Conservation (phyloP, 257 asterid genomes). For the Prunella vulgaris region DNA sequence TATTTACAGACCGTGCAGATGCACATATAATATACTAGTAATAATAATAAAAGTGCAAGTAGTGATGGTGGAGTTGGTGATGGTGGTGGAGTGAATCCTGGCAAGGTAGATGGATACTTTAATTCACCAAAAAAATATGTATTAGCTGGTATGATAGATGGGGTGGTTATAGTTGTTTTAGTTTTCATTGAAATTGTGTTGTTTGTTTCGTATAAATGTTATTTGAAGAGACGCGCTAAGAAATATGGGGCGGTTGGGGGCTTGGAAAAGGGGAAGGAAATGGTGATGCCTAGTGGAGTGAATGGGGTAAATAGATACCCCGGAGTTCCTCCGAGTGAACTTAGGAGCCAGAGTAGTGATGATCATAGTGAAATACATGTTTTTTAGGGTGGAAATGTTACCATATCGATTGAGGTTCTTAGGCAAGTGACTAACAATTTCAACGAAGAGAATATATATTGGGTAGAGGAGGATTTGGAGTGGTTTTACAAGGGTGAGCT, state of each 20-base stretch:
- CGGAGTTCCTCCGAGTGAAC: slow-evolving; percentile 42
- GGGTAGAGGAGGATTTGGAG: slow-evolving; percentile 93
- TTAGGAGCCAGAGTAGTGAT: slow-evolving; percentile 77
- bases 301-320: slow-evolving; percentile 40
- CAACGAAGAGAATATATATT: slow-evolving; percentile 55
- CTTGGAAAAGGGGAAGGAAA: slow-evolving; percentile 55
- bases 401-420: slow-evolving; percentile 70
- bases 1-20: too few species aligned
- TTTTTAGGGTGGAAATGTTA: slow-evolving; percentile 71
- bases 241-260: slow-evolving; percentile 50
- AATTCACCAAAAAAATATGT: slow-evolving; percentile 35
- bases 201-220: slow-evolving; percentile 75
- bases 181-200: slow-evolving; percentile 50
- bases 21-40: too few species aligned
- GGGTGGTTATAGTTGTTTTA: slow-evolving; percentile 62
- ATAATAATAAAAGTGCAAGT: slow-evolving; percentile 31
- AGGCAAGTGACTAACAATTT: slow-evolving; percentile 84
- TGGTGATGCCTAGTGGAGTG: slow-evolving; percentile 35
- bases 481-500: slow-evolving; percentile 84
- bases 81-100: slow-evolving; percentile 31
- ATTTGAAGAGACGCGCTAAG: slow-evolving; percentile 43
- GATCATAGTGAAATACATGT: slow-evolving; percentile 61
- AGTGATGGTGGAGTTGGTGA: slow-evolving; percentile 40
- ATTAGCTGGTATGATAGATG: slow-evolving; percentile 71
- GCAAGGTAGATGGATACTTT: slow-evolving; percentile 26